Conservation (phyloP, 2,329 filamentous ascomycete species). For the Tolypocladium nubicola region DNA sequence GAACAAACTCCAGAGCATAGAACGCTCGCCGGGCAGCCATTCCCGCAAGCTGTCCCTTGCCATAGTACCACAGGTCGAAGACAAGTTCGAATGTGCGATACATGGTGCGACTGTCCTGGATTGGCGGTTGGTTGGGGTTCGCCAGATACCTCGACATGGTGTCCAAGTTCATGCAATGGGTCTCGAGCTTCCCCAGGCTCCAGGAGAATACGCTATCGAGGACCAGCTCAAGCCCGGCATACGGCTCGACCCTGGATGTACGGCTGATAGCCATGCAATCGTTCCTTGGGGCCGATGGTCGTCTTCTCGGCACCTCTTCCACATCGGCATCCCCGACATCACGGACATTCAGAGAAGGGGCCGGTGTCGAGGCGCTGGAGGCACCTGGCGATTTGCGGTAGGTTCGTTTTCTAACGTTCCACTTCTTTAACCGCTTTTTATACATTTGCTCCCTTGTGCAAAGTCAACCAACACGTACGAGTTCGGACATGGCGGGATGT, state of each 20-base stretch:
- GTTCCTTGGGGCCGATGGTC: not conserved
- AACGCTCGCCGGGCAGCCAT: slow-evolving; percentile 25
- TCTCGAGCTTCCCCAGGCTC: slow-evolving; percentile 23
- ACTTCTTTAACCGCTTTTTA: slow-evolving; percentile 27
- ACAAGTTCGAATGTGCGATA: slow-evolving; percentile 27
- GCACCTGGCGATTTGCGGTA: slow-evolving; percentile 16
- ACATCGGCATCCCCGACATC: not conserved
- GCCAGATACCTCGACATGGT: slow-evolving; percentile 26
- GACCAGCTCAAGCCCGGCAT: slow-evolving; percentile 19
- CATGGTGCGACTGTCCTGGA: slow-evolving; percentile 28
- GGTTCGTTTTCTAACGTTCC: slow-evolving; percentile 24
- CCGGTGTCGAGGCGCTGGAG: slow-evolving; percentile 2
- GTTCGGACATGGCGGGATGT: not conserved
- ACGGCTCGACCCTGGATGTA: slow-evolving; percentile 13
- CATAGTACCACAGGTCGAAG: slow-evolving; percentile 25
- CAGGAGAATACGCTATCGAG: slow-evolving; percentile 23
- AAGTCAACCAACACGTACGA: not conserved
- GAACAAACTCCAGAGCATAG: slow-evolving; percentile 23
- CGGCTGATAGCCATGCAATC: slow-evolving; percentile 10
- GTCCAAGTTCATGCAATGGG: slow-evolving; percentile 13
- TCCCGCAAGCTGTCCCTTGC: slow-evolving; percentile 22
- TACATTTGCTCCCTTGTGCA: slow-evolving; percentile 25
- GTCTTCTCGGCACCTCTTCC: not conserved
- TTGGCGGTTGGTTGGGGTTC: slow-evolving; percentile 21
- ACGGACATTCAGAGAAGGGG: not conserved